These are phyloP conservation scores for Hyphopichia fennica DNA, from an alignment of 1,139 yeast genomes.

Conservation along the genomic window DNA sequence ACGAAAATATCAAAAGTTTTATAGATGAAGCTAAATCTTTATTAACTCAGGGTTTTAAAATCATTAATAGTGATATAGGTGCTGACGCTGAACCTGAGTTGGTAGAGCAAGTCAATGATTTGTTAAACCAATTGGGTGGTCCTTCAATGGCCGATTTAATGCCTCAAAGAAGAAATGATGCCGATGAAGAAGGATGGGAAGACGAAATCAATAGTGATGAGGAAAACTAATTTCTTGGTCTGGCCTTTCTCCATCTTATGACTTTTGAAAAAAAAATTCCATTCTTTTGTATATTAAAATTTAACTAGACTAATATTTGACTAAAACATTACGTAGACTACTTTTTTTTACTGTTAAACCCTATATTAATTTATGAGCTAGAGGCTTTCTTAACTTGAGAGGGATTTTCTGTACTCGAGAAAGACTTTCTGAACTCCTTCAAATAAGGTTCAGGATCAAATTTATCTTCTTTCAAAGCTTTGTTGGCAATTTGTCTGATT, in stretches of 20 bases:
- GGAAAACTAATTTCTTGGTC: slow-evolving; percentile 7
- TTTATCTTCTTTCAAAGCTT: slow-evolving; percentile 1
- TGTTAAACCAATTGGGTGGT: slow-evolving; percentile 62
- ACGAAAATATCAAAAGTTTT: slow-evolving; percentile 27
- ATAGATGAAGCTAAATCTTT: slow-evolving; percentile 52
- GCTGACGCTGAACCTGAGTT: slow-evolving; percentile 59
- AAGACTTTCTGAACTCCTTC: too few relatives aligned
- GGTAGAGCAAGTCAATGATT: slow-evolving; percentile 47
- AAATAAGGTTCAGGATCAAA: slow-evolving; percentile 3
- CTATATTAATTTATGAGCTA: too few relatives aligned
- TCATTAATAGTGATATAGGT: slow-evolving; percentile 41
- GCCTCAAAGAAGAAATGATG: slow-evolving; percentile 42
- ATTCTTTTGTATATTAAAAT: not conserved
- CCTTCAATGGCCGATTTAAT: slow-evolving; percentile 48
- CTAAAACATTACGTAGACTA: too few relatives aligned
- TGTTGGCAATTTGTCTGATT: slow-evolving; percentile 19
- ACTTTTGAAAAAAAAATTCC: not conserved
- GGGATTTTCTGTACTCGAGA: too few relatives aligned
- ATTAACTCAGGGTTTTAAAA: slow-evolving; percentile 56
- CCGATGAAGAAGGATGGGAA: slow-evolving; percentile 46
- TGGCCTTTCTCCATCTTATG: not conserved
- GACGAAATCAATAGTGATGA: slow-evolving; percentile 39
- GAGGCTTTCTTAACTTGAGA: too few relatives aligned
- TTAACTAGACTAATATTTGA: not conserved
- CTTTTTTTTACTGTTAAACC: too few relatives aligned